Evolutionary conservation across 2,329 filamentous ascomycete genomes (phyloP), one percentile per base, ranked within the genome.

Genomic region (Blumeriella jaapii): DNA sequence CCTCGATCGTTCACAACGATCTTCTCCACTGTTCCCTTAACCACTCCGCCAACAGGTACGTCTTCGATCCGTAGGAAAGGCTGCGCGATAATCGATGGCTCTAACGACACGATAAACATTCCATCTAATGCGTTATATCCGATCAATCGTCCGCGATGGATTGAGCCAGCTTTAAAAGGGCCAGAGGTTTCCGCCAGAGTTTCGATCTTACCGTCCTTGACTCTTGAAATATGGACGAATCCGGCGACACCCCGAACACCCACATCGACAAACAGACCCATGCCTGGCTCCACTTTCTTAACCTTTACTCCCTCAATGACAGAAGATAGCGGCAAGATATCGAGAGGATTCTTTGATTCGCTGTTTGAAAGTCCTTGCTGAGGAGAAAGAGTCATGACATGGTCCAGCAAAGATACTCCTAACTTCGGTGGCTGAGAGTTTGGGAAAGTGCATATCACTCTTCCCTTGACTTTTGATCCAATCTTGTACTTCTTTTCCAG

Each of bases 221-320:
- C 72, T 45, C 83, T 75, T 1, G 91, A 98, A 46, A 98, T 93
- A 58, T 98, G 91, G 14, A 93, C 86, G 53, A 95, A 98, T 7
- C 84, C 84, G n/a, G 73, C 65, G 2, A 89, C 65, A 18, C 77
- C 72, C 25, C 71, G 64, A 5, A 79, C 61, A 2, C 77, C 78
- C 16, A 89, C 61, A 47, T 82, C 73, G 11, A 87, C 68, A 51
- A 93, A 94, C 2, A 95, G 65, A 34, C 91, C 93, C 41, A 89
- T 72, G 3, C 78, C 76, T 4, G 77, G 66, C 46, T 93, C 82
- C 2, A 95, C 84, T 47, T 81, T 81, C 34, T 77, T 71, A 6
- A 98, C 77, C 23, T 74, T 85, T 38, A 82, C 84, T 46, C 80
- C 71, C 29, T 89, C 78, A 16, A 95, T 63, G 28, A 82, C 72